phyloP scores from a whole-genome alignment of 83 land plant genomes.

The Picea engelmannii region DNA sequence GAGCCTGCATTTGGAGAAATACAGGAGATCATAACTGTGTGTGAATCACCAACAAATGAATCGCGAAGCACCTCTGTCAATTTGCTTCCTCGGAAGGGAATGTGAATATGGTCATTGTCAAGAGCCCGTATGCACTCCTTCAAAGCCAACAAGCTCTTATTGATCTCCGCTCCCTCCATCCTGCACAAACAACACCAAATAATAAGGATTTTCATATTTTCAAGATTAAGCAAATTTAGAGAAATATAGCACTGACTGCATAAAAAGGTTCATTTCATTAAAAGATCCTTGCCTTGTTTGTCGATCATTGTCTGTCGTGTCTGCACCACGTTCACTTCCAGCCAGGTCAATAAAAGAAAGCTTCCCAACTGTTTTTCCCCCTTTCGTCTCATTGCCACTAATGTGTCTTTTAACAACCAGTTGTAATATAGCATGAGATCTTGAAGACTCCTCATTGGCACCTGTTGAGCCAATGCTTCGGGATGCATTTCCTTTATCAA shows the following conservation, averaged over 20 bases:
- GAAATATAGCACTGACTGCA: background rate
- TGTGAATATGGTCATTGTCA: constrained; percentile 97
- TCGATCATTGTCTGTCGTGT: constrained; percentile 98
- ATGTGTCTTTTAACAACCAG: constrained; percentile 78
- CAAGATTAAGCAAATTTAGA: background rate
- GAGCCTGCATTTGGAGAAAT: constrained; percentile 97
- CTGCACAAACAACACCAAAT: constrained; percentile 38
- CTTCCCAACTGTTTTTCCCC: constrained; percentile 81
- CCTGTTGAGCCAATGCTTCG: constrained; percentile 74
- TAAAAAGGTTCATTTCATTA: background rate
- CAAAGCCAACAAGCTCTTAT: constrained; percentile 93
- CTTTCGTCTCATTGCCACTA: constrained; percentile 57
- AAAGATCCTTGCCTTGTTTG: constrained; percentile 70
- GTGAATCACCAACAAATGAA: constrained; percentile 98
- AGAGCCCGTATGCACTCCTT: constrained; percentile 99
- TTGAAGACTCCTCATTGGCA: constrained; percentile 98
- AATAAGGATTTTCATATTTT: background rate
- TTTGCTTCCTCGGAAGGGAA: constrained; percentile 98
- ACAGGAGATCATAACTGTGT: constrained; percentile 98
- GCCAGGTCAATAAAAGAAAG: constrained; percentile 99
- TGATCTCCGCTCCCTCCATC: constrained; percentile 98
- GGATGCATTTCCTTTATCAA: too few species aligned
- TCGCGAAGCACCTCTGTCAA: constrained; percentile 98
- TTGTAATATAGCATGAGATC: constrained; percentile 98
- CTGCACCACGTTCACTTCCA: constrained; percentile 99